Conservation (phyloP, 345 rosid species). For the Melaleuca alternifolia region DNA sequence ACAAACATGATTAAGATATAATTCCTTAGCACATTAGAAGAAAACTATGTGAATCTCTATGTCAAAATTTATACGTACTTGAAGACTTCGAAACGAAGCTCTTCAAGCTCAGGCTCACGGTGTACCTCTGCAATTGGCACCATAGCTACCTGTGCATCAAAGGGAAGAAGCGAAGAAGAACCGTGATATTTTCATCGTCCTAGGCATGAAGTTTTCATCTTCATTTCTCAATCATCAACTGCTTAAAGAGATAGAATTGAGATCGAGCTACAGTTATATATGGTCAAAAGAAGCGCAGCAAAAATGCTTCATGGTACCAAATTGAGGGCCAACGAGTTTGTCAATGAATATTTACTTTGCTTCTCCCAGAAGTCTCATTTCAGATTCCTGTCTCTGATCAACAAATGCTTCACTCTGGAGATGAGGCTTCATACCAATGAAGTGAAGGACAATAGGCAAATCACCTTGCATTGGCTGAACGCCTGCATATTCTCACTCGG, state of each 20-base stretch:
- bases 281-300: not conserved
- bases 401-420: not conserved
- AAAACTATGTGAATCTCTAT: not conserved
- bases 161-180: not conserved
- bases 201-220: not conserved
- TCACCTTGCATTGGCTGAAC: not conserved
- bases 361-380: not conserved
- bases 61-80: not conserved
- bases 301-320: not conserved
- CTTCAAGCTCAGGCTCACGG: not conserved
- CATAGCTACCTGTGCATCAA: rapidly evolving
- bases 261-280: not conserved
- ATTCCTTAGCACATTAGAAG: not conserved
- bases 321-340: not conserved
- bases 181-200: not conserved
- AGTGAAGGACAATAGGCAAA: not conserved
- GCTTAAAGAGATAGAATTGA: not conserved
- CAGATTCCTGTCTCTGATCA: not conserved
- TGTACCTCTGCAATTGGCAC: not conserved
- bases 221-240: not conserved
- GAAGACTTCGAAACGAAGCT: not conserved
- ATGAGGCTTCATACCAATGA: not conserved
- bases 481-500: not conserved
- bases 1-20: not conserved
- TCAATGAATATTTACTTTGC: not conserved